phyloP scores from a whole-genome alignment of 306 rosid genomes.

The Dalbergia oliveri region DNA sequence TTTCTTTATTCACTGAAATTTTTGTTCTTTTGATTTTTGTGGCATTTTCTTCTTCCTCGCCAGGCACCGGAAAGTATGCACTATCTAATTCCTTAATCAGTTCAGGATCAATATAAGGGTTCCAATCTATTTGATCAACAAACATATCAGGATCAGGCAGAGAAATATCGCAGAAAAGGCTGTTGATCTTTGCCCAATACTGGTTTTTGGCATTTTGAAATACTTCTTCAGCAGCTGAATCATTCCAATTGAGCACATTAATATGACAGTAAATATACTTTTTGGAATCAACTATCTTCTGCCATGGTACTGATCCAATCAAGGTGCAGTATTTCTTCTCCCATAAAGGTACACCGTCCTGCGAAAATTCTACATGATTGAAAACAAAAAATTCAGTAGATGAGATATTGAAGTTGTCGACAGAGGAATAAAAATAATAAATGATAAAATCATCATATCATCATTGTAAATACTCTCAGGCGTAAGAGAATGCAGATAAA shows the following conservation, averaged over 20 bases:
- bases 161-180: slow-evolving; percentile 51
- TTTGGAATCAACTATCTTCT: slow-evolving; percentile 77
- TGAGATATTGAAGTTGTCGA: neutral
- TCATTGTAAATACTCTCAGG: slow-evolving; percentile 19
- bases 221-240: slow-evolving; percentile 79
- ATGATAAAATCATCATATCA: slow-evolving; percentile 25
- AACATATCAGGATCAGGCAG: slow-evolving; percentile 68
- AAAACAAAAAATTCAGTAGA: slow-evolving; percentile 3
- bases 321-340: slow-evolving; percentile 78
- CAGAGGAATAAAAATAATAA: slow-evolving; percentile 1
- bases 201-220: slow-evolving; percentile 73
- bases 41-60: slow-evolving; percentile 54
- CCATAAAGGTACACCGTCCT: slow-evolving; percentile 88
- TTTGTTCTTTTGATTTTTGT: slow-evolving; percentile 58
- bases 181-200: slow-evolving; percentile 74
- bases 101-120: slow-evolving; percentile 66
- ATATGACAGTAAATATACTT: slow-evolving; percentile 52
- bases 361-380: slow-evolving; percentile 54
- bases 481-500: slow-evolving; percentile 15
- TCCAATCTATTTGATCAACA: slow-evolving; percentile 77
- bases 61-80: slow-evolving; percentile 57
- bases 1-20: slow-evolving; percentile 45
- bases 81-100: slow-evolving; percentile 71
- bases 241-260: slow-evolving; percentile 72
- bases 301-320: slow-evolving; percentile 78